These are phyloP conservation scores for Gnetum montanum DNA, from an alignment of 75 land plant species.

Conservation along the genomic window DNA sequence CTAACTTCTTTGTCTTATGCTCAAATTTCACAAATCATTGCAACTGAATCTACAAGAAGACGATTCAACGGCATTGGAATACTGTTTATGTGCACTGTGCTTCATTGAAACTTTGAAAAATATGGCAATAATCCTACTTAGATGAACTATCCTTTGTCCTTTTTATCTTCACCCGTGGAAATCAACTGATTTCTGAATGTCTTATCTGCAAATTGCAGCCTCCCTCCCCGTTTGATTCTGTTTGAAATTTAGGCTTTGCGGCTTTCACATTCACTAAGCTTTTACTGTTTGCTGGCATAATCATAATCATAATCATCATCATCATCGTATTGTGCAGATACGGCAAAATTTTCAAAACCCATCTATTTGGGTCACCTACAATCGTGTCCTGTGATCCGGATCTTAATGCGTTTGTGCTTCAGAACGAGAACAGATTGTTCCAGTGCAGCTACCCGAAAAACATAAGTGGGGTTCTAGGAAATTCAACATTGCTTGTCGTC, in stretches of 20 bases:
- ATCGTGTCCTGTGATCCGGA: constrained; percentile 72
- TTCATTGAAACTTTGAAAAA: background rate
- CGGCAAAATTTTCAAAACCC: constrained; percentile 70
- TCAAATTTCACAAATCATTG: background rate
- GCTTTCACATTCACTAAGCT: background rate
- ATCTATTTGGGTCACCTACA: constrained; percentile 57
- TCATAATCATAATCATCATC: background rate
- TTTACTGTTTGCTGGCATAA: background rate
- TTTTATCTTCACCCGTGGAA: no score
- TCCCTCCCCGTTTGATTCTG: background rate
- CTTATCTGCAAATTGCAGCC: background rate
- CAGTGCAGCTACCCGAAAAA: constrained; percentile 53
- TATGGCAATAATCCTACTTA: background rate
- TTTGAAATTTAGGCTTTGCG: background rate
- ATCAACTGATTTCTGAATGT: no score
- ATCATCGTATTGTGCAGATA: constrained; percentile 28
- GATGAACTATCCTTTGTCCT: no score
- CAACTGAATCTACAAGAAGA: no score
- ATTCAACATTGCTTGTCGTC: constrained; percentile 31
- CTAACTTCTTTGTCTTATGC: background rate
- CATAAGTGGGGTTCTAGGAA: constrained; percentile 50
- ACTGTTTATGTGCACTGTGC: no score
- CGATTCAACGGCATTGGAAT: no score
- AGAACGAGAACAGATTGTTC: constrained; percentile 64
- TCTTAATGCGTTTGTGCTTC: constrained; percentile 58